Percentiles rank a stretch among this genome's conserved stretches.
These are phyloP conservation scores for Anaeromyces robustus DNA, from an alignment of 192 early-diverging fungal genomes.

Conservation along the genomic window DNA sequence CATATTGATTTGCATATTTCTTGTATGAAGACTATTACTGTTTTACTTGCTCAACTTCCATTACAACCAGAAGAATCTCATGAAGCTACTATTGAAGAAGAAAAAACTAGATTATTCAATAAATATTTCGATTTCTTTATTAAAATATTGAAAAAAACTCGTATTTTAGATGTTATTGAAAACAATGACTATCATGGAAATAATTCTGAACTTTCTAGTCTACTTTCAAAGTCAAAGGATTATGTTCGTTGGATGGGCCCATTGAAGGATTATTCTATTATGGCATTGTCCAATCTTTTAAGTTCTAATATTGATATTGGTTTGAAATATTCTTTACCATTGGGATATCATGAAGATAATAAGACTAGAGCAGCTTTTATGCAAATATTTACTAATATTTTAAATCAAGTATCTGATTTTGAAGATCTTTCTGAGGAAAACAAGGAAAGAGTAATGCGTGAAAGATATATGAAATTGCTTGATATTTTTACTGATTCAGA, in stretches of 20 bases:
- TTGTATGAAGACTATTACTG: slow-evolving; percentile 58
- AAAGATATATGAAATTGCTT: slow-evolving; percentile 64
- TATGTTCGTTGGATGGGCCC: slow-evolving; percentile 42
- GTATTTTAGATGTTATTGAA: slow-evolving; percentile 5
- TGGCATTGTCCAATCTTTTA: slow-evolving; percentile 76
- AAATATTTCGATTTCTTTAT: slow-evolving; percentile 67
- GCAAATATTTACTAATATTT: slow-evolving; percentile 79
- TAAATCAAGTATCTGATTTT: slow-evolving; percentile 56
- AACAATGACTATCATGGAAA: background rate
- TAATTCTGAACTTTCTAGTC: slow-evolving; percentile 13
- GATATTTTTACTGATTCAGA: slow-evolving; percentile 56
- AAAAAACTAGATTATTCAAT: slow-evolving; percentile 48
- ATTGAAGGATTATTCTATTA: slow-evolving; percentile 73
- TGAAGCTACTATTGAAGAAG: slow-evolving; percentile 36
- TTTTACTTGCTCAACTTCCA: slow-evolving; percentile 50
- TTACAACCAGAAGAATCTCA: slow-evolving; percentile 46
- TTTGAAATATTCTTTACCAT: slow-evolving; percentile 70
- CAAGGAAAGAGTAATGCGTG: slow-evolving; percentile 27
- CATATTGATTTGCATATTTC: slow-evolving; percentile 62
- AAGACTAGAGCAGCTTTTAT: slow-evolving; percentile 80
- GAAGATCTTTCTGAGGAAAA: slow-evolving; percentile 58
- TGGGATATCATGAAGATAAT: slow-evolving; percentile 83
- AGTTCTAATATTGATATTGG: slow-evolving; percentile 86
- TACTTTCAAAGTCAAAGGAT: slow-evolving; percentile 39
- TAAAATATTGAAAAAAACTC: slow-evolving; percentile 42